Evolutionary conservation across 192 early-diverging fungal genomes (phyloP).

Genomic region (Mortierella hygrophila): DNA sequence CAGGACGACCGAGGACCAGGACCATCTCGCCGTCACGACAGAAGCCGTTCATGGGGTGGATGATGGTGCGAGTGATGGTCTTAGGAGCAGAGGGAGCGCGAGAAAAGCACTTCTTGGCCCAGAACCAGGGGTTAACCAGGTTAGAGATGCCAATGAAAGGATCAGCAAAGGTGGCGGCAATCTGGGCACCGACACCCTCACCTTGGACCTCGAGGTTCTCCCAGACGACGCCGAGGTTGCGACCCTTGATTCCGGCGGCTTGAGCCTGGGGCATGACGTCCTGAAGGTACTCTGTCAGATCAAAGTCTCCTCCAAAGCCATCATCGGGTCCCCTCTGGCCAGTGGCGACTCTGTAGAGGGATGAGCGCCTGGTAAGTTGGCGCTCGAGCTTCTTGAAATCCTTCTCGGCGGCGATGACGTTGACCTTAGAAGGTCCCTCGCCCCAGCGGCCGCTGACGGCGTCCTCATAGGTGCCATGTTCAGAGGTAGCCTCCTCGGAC

Average conservation of each 20-base stretch:
- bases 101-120: slow-evolving; percentile 48
- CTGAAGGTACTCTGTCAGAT: slow-evolving; percentile 58
- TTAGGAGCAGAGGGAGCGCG: slow-evolving; percentile 5
- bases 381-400: slow-evolving; percentile 36
- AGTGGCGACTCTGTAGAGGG: slow-evolving; percentile 17
- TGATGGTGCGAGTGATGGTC: slow-evolving; percentile 59
- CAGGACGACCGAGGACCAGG: slow-evolving; percentile 78
- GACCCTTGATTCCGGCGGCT: slow-evolving; percentile 60
- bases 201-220: slow-evolving; percentile 57
- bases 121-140: slow-evolving; percentile 49
- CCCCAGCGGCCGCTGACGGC: slow-evolving; percentile 48
- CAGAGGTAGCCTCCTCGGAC: slow-evolving; percentile 4
- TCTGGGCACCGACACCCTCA: slow-evolving; percentile 49
- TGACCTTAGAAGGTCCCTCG: slow-evolving; percentile 46
- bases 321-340: slow-evolving; percentile 35
- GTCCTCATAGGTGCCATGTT: slow-evolving; percentile 26
- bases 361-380: slow-evolving; percentile 33
- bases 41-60: slow-evolving; percentile 72
- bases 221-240: slow-evolving; percentile 60
- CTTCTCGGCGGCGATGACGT: slow-evolving; percentile 34
- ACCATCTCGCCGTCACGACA: slow-evolving; percentile 81
- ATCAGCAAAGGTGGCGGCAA: slow-evolving; percentile 31
- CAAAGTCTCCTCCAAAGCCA: slow-evolving; percentile 51
- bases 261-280: slow-evolving; percentile 43
- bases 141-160: slow-evolving; percentile 55